Evolutionary conservation across 768 basidiomycete genomes (phyloP), one percentile per base, ranked within the genome.

Genomic region (Boletus rex-veris): DNA sequence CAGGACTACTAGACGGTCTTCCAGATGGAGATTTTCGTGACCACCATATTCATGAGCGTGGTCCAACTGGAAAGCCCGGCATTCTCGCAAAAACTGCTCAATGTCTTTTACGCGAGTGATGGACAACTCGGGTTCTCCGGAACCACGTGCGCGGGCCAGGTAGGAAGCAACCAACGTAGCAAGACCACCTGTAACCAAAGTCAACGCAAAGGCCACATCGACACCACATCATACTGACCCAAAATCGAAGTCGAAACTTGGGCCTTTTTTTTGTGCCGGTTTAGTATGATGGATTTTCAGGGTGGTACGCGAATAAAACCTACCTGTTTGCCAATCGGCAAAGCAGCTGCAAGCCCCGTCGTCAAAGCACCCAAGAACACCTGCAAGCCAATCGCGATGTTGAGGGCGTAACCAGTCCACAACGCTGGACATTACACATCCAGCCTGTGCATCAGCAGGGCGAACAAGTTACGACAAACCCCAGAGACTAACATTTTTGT

Each of bases 81-180:
- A 75, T 57, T 88, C 83, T 26, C 88, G 83, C 24, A 89, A 71
- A 58, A 83, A 90, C 19, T 82, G 77, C 21, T 87, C 83, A 2
- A 90, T 74, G 53, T 85, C 83, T 56, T 83, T 82, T 5, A 74
- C 74, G 11, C 81, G 78, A 4, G 72, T 64, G 30, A 76, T 73
- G 0, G 85, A 86, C n/a, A 77, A 48, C 55, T 89, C 85, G 2
- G 88, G 88, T 59, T 90, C 88, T 36, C 80, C 80, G 0, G 85
- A 82, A 11, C 86, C 85, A 26, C 86, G 80, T 24, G 80, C 76
- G 12, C 83, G 81, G 4, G 88, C 88, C 24, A 90, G 75, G 66
- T 85, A 90, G 2, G 86, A 84, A 16, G 88, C 86, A 14, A 84
- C 77, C 18, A 89, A 19, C 0, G 88, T 90, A 4, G 86, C 68